Evolutionary conservation across 345 rosid genomes (phyloP).

Genomic region (Populus ilicifolia): DNA sequence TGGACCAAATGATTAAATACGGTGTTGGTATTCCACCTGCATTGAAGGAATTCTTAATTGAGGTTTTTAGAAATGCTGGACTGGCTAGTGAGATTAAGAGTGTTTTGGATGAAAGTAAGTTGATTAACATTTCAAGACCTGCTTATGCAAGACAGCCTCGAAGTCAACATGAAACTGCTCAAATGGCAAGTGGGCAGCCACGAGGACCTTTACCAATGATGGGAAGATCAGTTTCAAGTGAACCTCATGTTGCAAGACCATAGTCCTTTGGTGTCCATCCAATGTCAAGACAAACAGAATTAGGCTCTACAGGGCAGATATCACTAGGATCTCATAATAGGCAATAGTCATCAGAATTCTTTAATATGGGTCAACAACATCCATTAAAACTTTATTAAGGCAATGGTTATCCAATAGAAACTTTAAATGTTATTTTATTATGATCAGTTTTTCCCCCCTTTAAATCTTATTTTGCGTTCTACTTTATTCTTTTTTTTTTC

Average conservation of each 20-base stretch:
- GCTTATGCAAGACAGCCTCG: conserved; percentile 9
- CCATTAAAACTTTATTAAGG: conserved; percentile 20
- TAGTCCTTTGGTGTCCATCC: conserved; percentile 7
- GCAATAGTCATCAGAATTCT: conserved; percentile 4
- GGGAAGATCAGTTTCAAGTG: conserved; percentile 4
- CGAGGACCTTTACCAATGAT: conserved; percentile 7
- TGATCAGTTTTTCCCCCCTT: not conserved
- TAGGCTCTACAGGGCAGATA: conserved; percentile 19
- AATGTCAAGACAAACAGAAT: conserved; percentile 8
- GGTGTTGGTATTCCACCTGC: conserved; percentile 63
- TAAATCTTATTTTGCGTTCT: not conserved
- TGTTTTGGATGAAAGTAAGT: conserved; percentile 45
- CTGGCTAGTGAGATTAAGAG: conserved; percentile 63
- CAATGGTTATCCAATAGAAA: not conserved
- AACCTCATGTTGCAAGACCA: conserved; percentile 7
- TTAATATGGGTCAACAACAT: conserved; percentile 14
- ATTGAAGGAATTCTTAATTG: conserved; percentile 45
- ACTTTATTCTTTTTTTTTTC: not conserved
- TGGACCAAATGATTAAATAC: conserved; percentile 65
- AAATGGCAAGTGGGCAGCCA: conserved; percentile 16
- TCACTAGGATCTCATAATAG: conserved; percentile 2
- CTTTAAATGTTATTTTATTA: too few species aligned
- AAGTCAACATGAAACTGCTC: conserved; percentile 7
- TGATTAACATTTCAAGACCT: conserved; percentile 27
- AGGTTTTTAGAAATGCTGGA: conserved; percentile 53